Base-by-base conservation (phyloP, 2,329 filamentous ascomycete genomes). In the Fusarium pseudograminearum region DNA sequence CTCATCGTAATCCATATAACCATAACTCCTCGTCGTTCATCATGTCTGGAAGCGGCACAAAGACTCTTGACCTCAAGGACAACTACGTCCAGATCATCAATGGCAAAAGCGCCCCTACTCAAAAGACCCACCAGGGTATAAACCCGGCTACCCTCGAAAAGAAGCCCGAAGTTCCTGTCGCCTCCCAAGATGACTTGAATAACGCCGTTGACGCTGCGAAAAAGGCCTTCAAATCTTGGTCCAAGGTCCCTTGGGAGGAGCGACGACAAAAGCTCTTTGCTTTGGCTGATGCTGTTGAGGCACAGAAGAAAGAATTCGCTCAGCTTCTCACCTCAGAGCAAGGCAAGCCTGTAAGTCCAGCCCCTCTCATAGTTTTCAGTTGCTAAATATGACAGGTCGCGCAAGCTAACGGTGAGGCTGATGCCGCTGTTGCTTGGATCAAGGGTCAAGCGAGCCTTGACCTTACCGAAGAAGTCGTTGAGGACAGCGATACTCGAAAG, bases 391-490 rank as follows among this genome's bases (percentile, higher is more conserved):
- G 0, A 2, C 11, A 73, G 72, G 62, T 63, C 3, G 53, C 68
- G 3, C 72, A 76, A 63, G 75, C 78, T 2, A 36, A 55, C 5
- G 54, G 18, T 0, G 78, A 80, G 24, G 41, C 74, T 11, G 69
- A 70, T 4, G 67, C 68, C 5, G 61, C 73, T 6, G 60, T 77
- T 14, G 59, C 58, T 22, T 79, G 75, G 74, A 66, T 80, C 5
- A 70, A 71, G 11, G 76, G 73, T 14, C 72, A 79, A 58, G 73
- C 75, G 4, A 63, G 71, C 2, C 71, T 79, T 9, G 71, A 61
- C 5, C 51, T 67, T 4, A 72, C 78, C 1, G 79, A 81, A 34
- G 80, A 81, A 5, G 69, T 82, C 12, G 61, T 84, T 8, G 77
- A 82, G 41, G 80, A 84, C 14, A 80, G 72, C 7, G 72, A 74